Base-by-base conservation (phyloP, 495 filamentous ascomycete genomes). In the Aspergillus indologenus region DNA sequence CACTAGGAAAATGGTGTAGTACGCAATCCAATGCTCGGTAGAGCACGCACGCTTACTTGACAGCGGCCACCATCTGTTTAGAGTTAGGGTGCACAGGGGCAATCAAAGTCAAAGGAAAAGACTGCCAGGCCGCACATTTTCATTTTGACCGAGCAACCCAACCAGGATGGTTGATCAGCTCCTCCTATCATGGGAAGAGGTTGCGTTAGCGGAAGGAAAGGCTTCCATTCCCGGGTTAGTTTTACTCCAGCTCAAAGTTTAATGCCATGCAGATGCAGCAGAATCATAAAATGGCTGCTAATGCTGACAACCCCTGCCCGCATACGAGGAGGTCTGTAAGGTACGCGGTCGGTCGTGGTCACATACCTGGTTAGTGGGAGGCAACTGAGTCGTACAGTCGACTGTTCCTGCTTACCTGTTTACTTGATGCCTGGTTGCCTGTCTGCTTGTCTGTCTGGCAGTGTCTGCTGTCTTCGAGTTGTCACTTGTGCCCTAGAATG, bases 41-140 rank as follows among this genome's bases (percentile, higher is more conserved):
- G 5, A 9, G 34, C 12, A 14, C 12, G 12, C 24, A 18, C 24
- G 21, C n/a, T 11, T 4, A 17, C 6, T 3, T 18, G 17, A 51
- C 22, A 24, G 48, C 48, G 48, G 48, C 48, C 48, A 51, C 29
- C 48, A 29, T 29, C 48, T 29, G 48, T 51, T 31, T 31, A 19
- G 15, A 51, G 48, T 24, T 40, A 40, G 34, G 12, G 12, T 40
- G 34, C 34, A 40, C 34, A 40, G 12, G 34, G 34, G 34, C 34
- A n/a, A n/a, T n/a, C 26, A 40, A 40, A 40, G 34, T 14, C 26
- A 29, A 50, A 22, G 23, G 47, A 4, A 24, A 50, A 50, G 47
- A 22, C 47, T 5, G 47, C 26, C 47, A 17, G 26, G 26, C 21
- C 26, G 20, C 23, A 50, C 8, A 26, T 20, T 21, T n/a, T n/a